A percentile compares a stretch with the other conserved stretches of the same genome.
Evolutionary conservation across 352 stramenopile genomes (phyloP).

Genomic region (Phytophthora ramorum): DNA sequence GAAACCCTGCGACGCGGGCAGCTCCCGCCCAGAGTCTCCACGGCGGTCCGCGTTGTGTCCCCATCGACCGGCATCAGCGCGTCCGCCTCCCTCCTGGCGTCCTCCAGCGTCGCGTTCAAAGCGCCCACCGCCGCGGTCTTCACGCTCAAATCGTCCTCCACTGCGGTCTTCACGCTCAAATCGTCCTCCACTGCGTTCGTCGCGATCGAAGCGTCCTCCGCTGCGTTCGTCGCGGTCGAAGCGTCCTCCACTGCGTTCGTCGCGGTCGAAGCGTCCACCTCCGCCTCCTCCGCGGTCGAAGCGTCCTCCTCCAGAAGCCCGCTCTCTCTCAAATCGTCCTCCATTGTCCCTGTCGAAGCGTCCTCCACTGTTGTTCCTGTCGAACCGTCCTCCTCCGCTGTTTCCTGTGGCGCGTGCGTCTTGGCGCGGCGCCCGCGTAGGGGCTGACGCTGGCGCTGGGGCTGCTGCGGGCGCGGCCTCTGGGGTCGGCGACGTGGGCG

Average conservation of each 20-base stretch:
- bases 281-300: constrained; percentile 3
- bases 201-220: constrained; percentile 25
- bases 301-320: not conserved
- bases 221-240: constrained; percentile 4
- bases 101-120: constrained; percentile 5
- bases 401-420: constrained; percentile 7
- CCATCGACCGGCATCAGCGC: constrained; percentile 29
- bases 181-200: constrained; percentile 10
- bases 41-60: constrained; percentile 29
- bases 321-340: constrained; percentile 27
- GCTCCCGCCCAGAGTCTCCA: constrained; percentile 23
- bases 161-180: constrained; percentile 13
- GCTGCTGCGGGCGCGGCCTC: not conserved
- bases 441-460: not conserved
- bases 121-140: not conserved
- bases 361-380: constrained; percentile 6
- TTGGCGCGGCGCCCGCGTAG: not conserved
- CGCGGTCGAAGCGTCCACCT: constrained; percentile 26
- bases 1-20: constrained; percentile 47
- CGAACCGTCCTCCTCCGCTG: constrained; percentile 12
- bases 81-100: constrained; percentile 22
- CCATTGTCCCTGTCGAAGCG: constrained; percentile 11
- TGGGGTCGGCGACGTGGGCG: not conserved
- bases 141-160: constrained; percentile 21
- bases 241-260: constrained; percentile 4